Evolutionary conservation across 768 basidiomycete species (phyloP).

Genomic region (Strobilomyces confusus): DNA sequence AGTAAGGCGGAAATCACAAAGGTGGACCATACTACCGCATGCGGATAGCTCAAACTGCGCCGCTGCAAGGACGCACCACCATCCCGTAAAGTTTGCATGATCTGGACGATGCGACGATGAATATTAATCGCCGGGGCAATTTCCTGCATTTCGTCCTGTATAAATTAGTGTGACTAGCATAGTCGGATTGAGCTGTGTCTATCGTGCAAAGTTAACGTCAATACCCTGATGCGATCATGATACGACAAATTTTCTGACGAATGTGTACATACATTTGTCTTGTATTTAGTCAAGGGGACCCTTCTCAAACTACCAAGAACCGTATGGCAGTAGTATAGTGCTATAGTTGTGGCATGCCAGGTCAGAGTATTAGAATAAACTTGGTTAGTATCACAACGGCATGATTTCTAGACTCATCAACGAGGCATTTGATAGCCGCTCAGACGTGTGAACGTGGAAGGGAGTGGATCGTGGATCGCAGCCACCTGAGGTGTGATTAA

Average conservation of each 20-base stretch:
- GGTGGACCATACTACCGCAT: not conserved
- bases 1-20: conserved; percentile 4
- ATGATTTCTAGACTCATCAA: too few relatives aligned
- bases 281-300: not conserved
- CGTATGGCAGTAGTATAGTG: too few relatives aligned
- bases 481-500: too few relatives aligned
- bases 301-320: too few relatives aligned
- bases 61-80: not conserved
- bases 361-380: not conserved
- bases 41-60: not conserved
- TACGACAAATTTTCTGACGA: not conserved
- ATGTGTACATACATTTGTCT: not conserved
- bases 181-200: too few relatives aligned
- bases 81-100: not conserved
- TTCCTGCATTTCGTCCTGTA: too few relatives aligned
- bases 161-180: too few relatives aligned
- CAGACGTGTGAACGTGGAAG: not conserved
- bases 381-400: conserved; percentile 1
- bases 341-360: not conserved
- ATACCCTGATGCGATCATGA: not conserved
- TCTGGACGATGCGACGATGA: not conserved
- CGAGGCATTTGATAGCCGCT: not conserved
- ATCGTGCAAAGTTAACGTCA: not conserved
- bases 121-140: not conserved
- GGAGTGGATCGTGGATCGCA: too few relatives aligned